phyloP scores from a whole-genome alignment of 2,329 filamentous ascomycete species.

The Neonectria coccinea region DNA sequence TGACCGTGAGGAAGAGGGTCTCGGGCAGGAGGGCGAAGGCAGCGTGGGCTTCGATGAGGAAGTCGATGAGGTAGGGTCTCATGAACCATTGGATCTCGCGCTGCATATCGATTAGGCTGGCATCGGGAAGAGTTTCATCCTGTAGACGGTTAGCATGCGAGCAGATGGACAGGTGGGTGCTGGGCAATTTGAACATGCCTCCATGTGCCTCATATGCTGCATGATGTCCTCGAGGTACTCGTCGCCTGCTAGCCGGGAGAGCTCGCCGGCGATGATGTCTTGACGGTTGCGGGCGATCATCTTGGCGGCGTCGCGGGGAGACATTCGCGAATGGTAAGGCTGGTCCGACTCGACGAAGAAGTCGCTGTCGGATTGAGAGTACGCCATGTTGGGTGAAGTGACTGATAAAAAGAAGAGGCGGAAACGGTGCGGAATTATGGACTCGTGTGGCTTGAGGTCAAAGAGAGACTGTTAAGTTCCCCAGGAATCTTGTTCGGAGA shows the following conservation, averaged over 20 bases:
- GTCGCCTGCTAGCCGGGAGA: constrained; percentile 85
- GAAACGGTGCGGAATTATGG: constrained; percentile 34
- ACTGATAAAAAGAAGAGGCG: constrained; percentile 32
- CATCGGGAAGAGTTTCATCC: constrained; percentile 91
- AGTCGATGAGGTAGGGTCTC: constrained; percentile 97
- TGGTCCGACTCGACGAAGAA: constrained; percentile 70
- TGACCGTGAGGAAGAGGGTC: constrained; percentile 95
- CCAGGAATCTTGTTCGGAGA: constrained; percentile 63
- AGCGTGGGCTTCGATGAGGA: constrained; percentile 95
- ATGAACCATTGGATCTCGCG: constrained; percentile 99
- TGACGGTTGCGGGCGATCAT: constrained; percentile 85
- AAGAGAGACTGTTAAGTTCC: constrained; percentile 63
- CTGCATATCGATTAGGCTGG: constrained; percentile 98
- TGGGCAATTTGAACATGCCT: constrained; percentile 63
- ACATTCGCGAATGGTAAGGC: constrained; percentile 66
- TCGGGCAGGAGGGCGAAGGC: constrained; percentile 94
- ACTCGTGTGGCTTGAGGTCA: constrained; percentile 47
- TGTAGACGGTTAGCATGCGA: constrained; percentile 49
- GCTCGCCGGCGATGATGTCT: constrained; percentile 87
- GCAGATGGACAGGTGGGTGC: background rate
- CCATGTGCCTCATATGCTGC: constrained; percentile 95
- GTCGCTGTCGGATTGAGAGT: constrained; percentile 56
- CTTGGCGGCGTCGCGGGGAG: constrained; percentile 80
- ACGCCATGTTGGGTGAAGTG: constrained; percentile 59
- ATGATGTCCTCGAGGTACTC: constrained; percentile 96